Base-by-base conservation (phyloP, 192 early-diverging fungal genomes). In the Chytriomyces sp. region DNA sequence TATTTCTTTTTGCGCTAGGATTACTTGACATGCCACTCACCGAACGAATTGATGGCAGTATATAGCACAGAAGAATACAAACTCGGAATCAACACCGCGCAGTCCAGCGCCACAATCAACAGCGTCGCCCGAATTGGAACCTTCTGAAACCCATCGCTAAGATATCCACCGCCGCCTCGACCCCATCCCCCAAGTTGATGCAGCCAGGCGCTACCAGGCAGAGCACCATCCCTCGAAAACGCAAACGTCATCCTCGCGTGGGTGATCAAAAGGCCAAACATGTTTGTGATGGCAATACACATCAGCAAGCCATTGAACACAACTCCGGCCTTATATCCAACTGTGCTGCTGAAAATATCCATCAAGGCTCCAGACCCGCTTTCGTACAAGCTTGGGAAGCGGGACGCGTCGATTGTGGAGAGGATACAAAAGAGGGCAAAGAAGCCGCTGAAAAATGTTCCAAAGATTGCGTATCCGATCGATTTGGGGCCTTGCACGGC, bases 361-460 rank as follows among this genome's bases (percentile, higher is more conserved):
- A 69, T 78, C 28, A 78, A 61, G 13, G 48, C 77, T 50, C 64
- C 70, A n/a, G 68, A 64, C 7, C 69, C 69, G 16, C 10, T 61
- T 5, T 28, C 59, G 69, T 78, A 72, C 13, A 75, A 23, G n/a
- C 7, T 35, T 4, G 5, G 5, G 35, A 45, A 75, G 23, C 24
- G 60, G 3, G 49, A 35, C 10, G 77, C 61, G 45, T 69, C 68
- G 67, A 78, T 71, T 16, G 77, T 78, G 24, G 68, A 44, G 7
- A 78, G 61, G 13, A 78, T 67, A 44, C 76, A 69, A 47, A 78
- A 64, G 61, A 78, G 77, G 61, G 77, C 77, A 50, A 78, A 60
- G 69, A 72, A 78, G 11, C 77, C 77, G 5, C 60, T 45, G 43
- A 78, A 23, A 47, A 78, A 78, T 16, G 77, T 78, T 5, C 59